Base-by-base conservation (phyloP, 2,329 filamentous ascomycete genomes). In the Pseudonectria foliicola region DNA sequence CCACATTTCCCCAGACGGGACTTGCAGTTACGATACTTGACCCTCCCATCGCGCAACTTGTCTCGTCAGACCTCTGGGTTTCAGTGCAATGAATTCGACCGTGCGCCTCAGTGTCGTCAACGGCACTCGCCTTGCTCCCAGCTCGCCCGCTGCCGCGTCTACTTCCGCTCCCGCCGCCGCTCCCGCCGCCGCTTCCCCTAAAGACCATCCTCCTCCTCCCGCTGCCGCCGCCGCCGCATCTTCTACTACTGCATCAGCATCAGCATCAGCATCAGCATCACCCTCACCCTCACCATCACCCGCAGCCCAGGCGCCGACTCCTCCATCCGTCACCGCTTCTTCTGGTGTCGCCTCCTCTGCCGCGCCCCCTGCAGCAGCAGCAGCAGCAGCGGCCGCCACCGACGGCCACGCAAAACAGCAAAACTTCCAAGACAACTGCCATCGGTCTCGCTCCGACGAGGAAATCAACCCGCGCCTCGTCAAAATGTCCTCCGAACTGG, bases 401-500 rank as follows among this genome's bases (percentile, higher is more conserved):
- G 38, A 44, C 13, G 33, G 35, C 18, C 44, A 33, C 18, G 12
- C 39, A 13, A 40, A 44, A 29, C 48, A 52, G 39, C 53, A 52
- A 29, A 56, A 46, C 12, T 59, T 55, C 7, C 55, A 54, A 42
- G 61, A 70, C 37, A 70, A 67, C 52, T 76, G 71, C 52, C 67
- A 75, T 43, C 64, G 70, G 44, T 57, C 66, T 40, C 60, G 70
- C 38, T 66, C 66, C 14, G 64, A 71, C 39, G 69, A 74, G 39
- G 64, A 67, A 44, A 66, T 69, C 42, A 60, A 60, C 35, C 63
- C 64, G 27, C 65, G 71, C 13, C 61, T 75, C 31, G 64, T 68
- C 49, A 76, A 70, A 55, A 77, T 78, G 70, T 67, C 74, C 31
- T 67, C 70, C 42, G 81, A 81, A 46, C 73, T 87, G 37, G 82